Base-by-base conservation (phyloP, 2,329 filamentous ascomycete genomes). In the Penicillium sp. region DNA sequence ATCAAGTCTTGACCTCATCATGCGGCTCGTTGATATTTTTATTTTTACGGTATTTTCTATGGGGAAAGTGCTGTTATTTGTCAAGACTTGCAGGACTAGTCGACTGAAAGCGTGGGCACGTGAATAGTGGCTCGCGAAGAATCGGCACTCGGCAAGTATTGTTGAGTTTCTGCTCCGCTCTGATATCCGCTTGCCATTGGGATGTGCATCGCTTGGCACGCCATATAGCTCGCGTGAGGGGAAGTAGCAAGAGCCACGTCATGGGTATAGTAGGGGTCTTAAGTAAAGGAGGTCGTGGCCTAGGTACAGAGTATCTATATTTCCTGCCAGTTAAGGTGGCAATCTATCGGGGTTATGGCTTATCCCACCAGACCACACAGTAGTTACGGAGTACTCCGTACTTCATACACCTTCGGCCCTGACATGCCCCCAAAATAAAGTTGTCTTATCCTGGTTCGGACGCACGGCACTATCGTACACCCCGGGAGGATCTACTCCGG, bases 381-480 rank as follows among this genome's bases (percentile, higher is more conserved):
- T 18, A 18, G 15, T 18, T 18, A 18, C 15, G 15, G 15, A 18
- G 15, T 7, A 5, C 25, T 27, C 25, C 25, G 25, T 4, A 9
- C 5, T 15, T 2, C 37, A 4, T 24, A 13, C 37, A 10, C 15
- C 15, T 18, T 18, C 15, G 15, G 35, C 20, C 35, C 37, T 39
- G 37, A 25, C 37, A 39, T 39, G 35, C 9, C 9, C 48, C 13
- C 39, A 35, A 53, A 58, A 53, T 60, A 61, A 59, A 60, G 59
- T 61, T 61, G 57, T 51, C 53, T 15, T 35, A 55, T 53, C 57
- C 58, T 52, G 52, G 55, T 52, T 47, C 41, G 29, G 31, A 42
- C 23, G 47, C 44, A 54, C 56, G 53, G 52, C 50, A 53, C 49
- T 38, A 48, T 53, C 51, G 42, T 39, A 44, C 43, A 23, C 10